These are phyloP conservation scores for Kodamaea kaohsiungensis DNA, from an alignment of 805 yeast genomes.

Conservation along the genomic window DNA sequence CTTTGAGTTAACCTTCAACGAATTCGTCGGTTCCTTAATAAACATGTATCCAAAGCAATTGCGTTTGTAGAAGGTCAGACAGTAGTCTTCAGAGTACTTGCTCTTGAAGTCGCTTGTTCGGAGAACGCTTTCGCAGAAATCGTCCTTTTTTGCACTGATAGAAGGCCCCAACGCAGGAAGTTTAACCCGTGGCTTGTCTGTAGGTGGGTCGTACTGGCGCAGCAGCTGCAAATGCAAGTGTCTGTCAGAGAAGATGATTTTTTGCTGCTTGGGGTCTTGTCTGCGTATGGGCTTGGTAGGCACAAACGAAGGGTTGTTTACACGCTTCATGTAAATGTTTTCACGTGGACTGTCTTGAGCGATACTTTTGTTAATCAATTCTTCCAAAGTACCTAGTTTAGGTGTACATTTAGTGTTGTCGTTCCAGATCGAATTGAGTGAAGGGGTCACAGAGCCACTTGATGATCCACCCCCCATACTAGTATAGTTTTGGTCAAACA, in stretches of 20 bases:
- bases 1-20: slow-evolving; percentile 26
- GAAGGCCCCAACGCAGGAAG: not conserved
- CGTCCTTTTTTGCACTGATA: slow-evolving; percentile 2
- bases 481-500: not conserved
- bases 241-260: slow-evolving; percentile 3
- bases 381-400: slow-evolving; percentile 4
- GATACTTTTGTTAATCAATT: slow-evolving; percentile 2
- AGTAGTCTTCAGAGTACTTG: slow-evolving; percentile 15
- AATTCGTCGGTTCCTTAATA: slow-evolving; percentile 30
- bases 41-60: slow-evolving; percentile 37
- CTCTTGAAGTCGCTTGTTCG: slow-evolving; percentile 4
- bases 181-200: not conserved
- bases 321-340: slow-evolving; percentile 16
- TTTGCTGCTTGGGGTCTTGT: not conserved
- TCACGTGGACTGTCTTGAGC: slow-evolving; percentile 1
- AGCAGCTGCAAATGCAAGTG: not conserved
- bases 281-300: not conserved
- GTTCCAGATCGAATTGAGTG: slow-evolving; percentile 14
- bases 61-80: slow-evolving; percentile 37
- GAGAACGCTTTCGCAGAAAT: slow-evolving; percentile 9
- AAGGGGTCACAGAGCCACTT: slow-evolving; percentile 13
- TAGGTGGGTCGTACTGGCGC: not conserved
- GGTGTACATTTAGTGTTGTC: slow-evolving; percentile 5
- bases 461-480: not conserved
- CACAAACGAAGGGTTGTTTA: slow-evolving; percentile 20